Evolutionary conservation across 208 protist genomes (phyloP), one percentile per base, ranked within the genome.

Genomic region (Trypanosoma platydactyli): DNA sequence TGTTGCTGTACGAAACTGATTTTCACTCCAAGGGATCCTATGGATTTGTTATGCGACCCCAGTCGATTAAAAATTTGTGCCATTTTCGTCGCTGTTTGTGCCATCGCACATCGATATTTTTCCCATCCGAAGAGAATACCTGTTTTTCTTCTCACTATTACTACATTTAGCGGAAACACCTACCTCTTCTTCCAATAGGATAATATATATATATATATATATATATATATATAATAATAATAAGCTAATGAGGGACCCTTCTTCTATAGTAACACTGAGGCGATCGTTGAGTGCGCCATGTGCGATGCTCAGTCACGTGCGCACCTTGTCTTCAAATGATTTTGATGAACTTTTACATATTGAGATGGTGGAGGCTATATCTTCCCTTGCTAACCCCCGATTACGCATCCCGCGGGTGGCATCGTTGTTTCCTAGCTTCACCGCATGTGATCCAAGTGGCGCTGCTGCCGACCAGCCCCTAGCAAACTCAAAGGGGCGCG

Each of bases 271-370:
- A 20, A 13, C 38, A 6, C 20, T 44, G 9, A 24, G 56, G 30
- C 70, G 70, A 12, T 69, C 70, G n/a, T 38, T 71, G 55, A 76
- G 70, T 64, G 70, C 70, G 25, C 70, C 70, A 6, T 76, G 70
- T 48, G 70, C 70, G 7, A 56, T 57, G 44, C n/a, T 76, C 24
- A 53, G 70, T 20, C 70, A 76, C 30, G n/a, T 76, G 9, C 45
- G 61, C 46, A 16, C 40, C 9, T 15, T 55, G 20, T 51, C 7
- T 44, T n/a, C 18, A 11, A 11, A 30, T 52, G 40, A 52, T 25
- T 9, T n/a, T 6, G 38, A 50, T 18, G 54, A 60, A 33, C 16
- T 6, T 16, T 45, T 51, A 5, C 33, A 13, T 41, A 40, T 33
- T 9, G 45, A 44, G 24, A 38, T 52, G n/a, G 46, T 61, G 46